Evolutionary conservation across 2,329 filamentous ascomycete genomes (phyloP).

Genomic region (Nigrograna mackinnonii): DNA sequence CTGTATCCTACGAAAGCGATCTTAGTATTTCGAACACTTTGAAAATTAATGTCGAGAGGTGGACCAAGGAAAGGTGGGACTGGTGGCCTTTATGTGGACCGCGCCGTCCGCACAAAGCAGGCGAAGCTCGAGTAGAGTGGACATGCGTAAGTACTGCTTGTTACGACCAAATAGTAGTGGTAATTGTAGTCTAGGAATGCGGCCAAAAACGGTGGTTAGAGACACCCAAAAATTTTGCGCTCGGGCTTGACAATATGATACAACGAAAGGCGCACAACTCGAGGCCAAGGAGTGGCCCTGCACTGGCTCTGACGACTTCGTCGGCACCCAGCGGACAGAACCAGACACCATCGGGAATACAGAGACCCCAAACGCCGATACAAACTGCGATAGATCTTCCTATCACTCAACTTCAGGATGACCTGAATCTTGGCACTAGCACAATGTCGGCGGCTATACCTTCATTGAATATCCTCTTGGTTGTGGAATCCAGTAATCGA

Average conservation of each 20-base stretch:
- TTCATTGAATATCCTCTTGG: slow-evolving; percentile 1
- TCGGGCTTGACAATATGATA: background rate
- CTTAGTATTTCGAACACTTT: background rate
- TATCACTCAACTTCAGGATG: no score
- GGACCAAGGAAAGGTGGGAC: slow-evolving; percentile 7
- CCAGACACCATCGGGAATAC: background rate
- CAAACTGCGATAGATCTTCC: background rate
- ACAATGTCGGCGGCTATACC: background rate
- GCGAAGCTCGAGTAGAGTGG: slow-evolving; percentile 3
- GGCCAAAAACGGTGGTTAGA: slow-evolving; percentile 3
- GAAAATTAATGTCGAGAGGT: background rate
- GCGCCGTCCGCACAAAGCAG: background rate
- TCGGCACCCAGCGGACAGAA: background rate
- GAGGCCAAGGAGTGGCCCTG: background rate
- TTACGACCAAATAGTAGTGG: background rate
- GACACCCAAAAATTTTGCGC: background rate
- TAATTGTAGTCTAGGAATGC: slow-evolving; percentile 1
- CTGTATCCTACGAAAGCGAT: background rate
- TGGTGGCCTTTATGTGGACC: slow-evolving; percentile 6
- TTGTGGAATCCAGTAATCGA: background rate
- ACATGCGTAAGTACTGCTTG: slow-evolving; percentile 3
- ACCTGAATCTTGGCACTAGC: no score
- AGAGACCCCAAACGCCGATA: background rate
- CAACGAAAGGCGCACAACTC: background rate
- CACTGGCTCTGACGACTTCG: slow-evolving; percentile 1